Base-by-base conservation (phyloP, 2,329 filamentous ascomycete species). In the Pseudomassariella vexata region DNA sequence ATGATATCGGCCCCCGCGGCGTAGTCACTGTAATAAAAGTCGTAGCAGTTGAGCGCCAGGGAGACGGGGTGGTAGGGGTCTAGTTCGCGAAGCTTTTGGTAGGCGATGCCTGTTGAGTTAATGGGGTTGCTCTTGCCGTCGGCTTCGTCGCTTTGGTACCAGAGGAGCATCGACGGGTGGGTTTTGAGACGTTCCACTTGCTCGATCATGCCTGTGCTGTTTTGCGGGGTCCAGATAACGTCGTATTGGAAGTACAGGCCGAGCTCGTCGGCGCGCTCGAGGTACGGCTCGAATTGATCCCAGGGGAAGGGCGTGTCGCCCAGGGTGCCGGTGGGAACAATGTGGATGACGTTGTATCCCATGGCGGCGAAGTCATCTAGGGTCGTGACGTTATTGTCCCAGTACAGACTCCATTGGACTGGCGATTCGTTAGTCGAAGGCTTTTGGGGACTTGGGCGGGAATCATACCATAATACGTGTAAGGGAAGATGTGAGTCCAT, bases 41-140 rank as follows among this genome's bases (percentile, higher is more conserved):
- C 68, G 28, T 60, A 59, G 48, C 70, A 73, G 40, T 73, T 73
- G 19, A 73, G 52, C 4, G 62, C 62, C 4, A 73, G 55, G 5
- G 59, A 65, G n/a, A 70, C 57, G 0, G 69, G 69, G 47, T 73
- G 70, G 41, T 71, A 73, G 0, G 65, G 65, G 41, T 74, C 70
- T 5, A 69, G 42, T 4, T 45, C 41, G 32, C 60, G 61, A 38
- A 73, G 59, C 25, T 55, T 42, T 9, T 60, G 46, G 45, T 71
- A 70, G 0, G 65, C 54, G 12, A 57, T 37, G 6, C 44, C 42
- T 0, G 68, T 66, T 1, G 64, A 61, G 42, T 68, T 61, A 10
- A 70, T 46, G 1, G 66, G 55, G 41, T 69, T 60, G 25, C 56
- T 46, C 34, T 56, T 55, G 14, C 66, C 66, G 44, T 73, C 70